Percentiles rank a stretch among this genome's conserved stretches.
phyloP scores from a whole-genome alignment of 2,329 filamentous ascomycete species.

The Neonectria ditissima region DNA sequence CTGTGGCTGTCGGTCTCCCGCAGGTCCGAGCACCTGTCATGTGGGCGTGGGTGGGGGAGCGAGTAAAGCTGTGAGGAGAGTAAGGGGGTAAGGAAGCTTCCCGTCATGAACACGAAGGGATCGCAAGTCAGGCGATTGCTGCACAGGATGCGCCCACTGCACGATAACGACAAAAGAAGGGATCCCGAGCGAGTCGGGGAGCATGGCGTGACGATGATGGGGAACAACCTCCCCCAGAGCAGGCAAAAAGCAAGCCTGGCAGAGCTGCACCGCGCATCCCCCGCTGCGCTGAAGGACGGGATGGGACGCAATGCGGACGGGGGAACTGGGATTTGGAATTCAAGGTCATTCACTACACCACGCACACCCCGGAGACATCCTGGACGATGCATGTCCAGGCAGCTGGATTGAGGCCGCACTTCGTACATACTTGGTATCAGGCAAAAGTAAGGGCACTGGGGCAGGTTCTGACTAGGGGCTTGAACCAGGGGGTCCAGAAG shows the following conservation, averaged over 20 bases:
- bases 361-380: neutral
- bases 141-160: constrained; percentile 16
- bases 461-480: no score
- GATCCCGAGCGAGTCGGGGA: neutral
- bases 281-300: constrained; percentile 6
- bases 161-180: constrained; percentile 5
- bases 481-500: no score
- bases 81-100: neutral
- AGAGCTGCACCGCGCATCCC: constrained; percentile 11
- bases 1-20: constrained; percentile 2
- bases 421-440: no score
- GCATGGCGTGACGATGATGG: constrained; percentile 12
- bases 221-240: neutral
- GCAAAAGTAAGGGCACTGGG: no score
- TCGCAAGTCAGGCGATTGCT: constrained; percentile 18
- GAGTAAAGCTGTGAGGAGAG: neutral
- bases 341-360: neutral
- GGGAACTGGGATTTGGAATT: constrained; percentile 2
- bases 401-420: neutral
- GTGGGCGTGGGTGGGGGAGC: constrained; percentile 5
- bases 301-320: neutral
- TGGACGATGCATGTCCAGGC: no score
- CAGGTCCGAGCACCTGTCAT: constrained; percentile 14
- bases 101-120: no score
- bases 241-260: neutral